Evolutionary conservation across 2,329 filamentous ascomycete species (phyloP), one percentile per base, ranked within the genome.

Genomic region (Trichoderma brevicompactum): DNA sequence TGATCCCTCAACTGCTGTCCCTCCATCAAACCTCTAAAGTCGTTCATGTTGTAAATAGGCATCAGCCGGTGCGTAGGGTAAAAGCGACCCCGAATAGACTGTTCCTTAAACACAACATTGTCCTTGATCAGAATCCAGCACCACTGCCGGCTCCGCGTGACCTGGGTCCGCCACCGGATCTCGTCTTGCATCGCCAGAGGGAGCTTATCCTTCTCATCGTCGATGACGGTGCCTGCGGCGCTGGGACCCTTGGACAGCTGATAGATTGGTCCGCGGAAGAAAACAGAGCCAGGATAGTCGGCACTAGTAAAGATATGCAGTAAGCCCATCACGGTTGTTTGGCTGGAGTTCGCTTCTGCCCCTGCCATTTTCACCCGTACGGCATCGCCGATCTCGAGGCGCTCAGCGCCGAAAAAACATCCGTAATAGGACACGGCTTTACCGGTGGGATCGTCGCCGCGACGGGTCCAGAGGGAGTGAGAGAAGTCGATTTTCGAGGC

Each of bases 61-160:
- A 85, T 81, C 41, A 87, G 77, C 65, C 80, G 78, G 65, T 80
- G 75, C n/a, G 82, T 83, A 15, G 85, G 82, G 74, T 87, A 87
- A 75, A 87, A 87, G n/a, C 85, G 79, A 58, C 85, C 85, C 65
- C 79, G 78, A 58, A 87, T 78, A 23, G 78, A 77, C 13, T 72
- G 71, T 70, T 86, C 84, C 67, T 81, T 79, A 19, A 85, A 72
- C 50, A 79, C 75, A n/a, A 76, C 74, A 68, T 82, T 80, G 66
- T 83, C 81, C 67, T 77, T 77, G 34, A 81, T 76, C 48, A 83
- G 71, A 3, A 73, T 71, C 71, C 77, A 79, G 71, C 70, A 77
- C 77, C 68, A 80, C 70, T 69, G 78, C 64, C 72, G 69, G 23
- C 61, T 71, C 52, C 73, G 74, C 58, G 66, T 74, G 59, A 74